Evolutionary conservation across 1,284 basidiomycete genomes (phyloP).

Genomic region (Fomitopsis schrenkii): DNA sequence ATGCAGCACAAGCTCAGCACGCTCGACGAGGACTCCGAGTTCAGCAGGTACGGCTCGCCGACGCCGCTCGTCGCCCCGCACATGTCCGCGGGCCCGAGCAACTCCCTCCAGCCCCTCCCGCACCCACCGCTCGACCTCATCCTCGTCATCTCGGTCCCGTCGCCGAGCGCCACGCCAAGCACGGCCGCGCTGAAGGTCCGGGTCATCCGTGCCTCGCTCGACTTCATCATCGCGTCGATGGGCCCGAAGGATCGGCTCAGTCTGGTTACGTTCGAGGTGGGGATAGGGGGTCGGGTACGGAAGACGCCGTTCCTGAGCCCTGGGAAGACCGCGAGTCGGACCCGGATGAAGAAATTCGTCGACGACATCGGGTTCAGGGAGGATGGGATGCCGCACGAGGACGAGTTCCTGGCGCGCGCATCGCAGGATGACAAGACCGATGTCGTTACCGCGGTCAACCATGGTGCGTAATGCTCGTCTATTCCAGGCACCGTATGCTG

Average conservation of each 20-base stretch:
- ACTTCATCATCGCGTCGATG: constrained; percentile 78
- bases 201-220: constrained; percentile 80
- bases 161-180: constrained; percentile 64
- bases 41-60: constrained; percentile 50
- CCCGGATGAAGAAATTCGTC: constrained; percentile 73
- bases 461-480: constrained; percentile 47
- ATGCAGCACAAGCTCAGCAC: constrained; percentile 52
- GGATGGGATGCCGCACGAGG: constrained; percentile 38
- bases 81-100: constrained; percentile 70
- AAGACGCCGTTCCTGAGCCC: constrained; percentile 86
- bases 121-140: constrained; percentile 92
- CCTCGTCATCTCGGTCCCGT: constrained; percentile 85
- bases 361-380: constrained; percentile 56
- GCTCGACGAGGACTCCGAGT: constrained; percentile 68
- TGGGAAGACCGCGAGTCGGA: constrained; percentile 65
- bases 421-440: constrained; percentile 88
- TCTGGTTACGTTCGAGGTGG: constrained; percentile 87
- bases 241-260: constrained; percentile 77
- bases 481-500: constrained; percentile 4
- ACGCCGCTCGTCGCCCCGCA: constrained; percentile 68
- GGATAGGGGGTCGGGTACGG: constrained; percentile 70
- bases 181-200: constrained; percentile 81
- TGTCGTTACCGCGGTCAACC: constrained; percentile 94
- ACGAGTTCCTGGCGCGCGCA: constrained; percentile 76
- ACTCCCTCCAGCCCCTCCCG: constrained; percentile 72